Evolutionary conservation across 75 land plant species (phyloP).

Genomic region (Pinus tabuliformis): DNA sequence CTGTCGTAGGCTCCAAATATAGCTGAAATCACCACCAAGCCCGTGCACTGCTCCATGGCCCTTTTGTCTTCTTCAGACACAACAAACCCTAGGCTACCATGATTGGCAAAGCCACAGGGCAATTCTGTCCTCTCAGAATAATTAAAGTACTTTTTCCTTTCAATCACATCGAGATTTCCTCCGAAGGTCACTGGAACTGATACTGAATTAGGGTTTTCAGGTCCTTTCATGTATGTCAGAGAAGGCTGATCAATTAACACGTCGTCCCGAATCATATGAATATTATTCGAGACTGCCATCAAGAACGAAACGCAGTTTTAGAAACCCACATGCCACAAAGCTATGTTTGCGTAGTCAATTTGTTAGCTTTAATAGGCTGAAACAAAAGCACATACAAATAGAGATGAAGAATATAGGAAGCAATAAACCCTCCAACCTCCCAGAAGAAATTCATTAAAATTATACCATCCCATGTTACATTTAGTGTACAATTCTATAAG

Average conservation of each 20-base stretch:
- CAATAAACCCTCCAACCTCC: too few species aligned
- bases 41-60: constrained; percentile 56
- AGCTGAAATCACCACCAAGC: constrained; percentile 61
- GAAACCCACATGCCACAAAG: not conserved
- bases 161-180: not conserved
- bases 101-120: constrained; percentile 5
- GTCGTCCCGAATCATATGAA: not conserved
- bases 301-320: not conserved
- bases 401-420: too few species aligned
- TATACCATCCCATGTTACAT: too few species aligned
- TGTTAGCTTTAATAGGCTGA: too few species aligned
- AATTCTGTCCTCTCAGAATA: not conserved
- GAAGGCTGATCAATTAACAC: not conserved
- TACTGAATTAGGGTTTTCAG: not conserved
- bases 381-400: too few species aligned
- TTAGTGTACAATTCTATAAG: too few species aligned
- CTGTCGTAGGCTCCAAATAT: constrained; percentile 68
- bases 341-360: not conserved
- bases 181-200: not conserved
- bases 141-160: not conserved
- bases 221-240: not conserved
- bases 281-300: not conserved
- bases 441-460: too few species aligned
- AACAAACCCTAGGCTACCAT: not conserved
- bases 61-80: constrained; percentile 27